phyloP scores from a whole-genome alignment of 768 basidiomycete genomes.

The Scleroderma bovista region DNA sequence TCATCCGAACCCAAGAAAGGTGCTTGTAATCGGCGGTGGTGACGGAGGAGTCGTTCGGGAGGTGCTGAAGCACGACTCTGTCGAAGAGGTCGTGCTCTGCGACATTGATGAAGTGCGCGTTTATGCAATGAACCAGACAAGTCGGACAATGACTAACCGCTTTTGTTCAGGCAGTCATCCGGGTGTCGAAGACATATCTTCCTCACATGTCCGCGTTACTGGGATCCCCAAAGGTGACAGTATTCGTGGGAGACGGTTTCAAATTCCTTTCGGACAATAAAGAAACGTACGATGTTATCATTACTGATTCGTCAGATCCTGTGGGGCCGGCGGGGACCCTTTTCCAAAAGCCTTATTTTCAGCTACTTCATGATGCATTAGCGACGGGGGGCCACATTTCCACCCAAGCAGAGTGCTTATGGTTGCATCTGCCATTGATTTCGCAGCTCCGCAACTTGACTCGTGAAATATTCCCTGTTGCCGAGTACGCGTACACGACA shows the following conservation, averaged over 20 bases:
- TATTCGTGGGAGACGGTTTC: constrained; percentile 93
- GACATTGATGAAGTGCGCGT: constrained; percentile 88
- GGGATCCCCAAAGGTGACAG: constrained; percentile 70
- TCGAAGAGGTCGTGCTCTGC: constrained; percentile 90
- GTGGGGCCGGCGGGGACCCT: constrained; percentile 92
- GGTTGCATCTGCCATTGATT: constrained; percentile 91
- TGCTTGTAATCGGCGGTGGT: constrained; percentile 96
- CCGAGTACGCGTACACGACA: constrained; percentile 91
- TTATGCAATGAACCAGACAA: not conserved
- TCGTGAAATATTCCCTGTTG: constrained; percentile 66
- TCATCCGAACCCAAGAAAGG: constrained; percentile 93
- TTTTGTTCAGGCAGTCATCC: constrained; percentile 71
- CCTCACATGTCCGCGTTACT: constrained; percentile 91
- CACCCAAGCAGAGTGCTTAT: constrained; percentile 92
- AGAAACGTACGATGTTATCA: constrained; percentile 90
- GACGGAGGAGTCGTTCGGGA: constrained; percentile 98
- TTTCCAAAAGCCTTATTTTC: constrained; percentile 97
- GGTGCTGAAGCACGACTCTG: constrained; percentile 87
- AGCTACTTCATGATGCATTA: constrained; percentile 86
- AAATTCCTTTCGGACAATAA: constrained; percentile 89
- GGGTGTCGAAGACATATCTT: constrained; percentile 89
- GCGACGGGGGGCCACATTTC: constrained; percentile 87
- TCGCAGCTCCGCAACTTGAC: constrained; percentile 65
- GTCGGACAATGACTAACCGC: not conserved
- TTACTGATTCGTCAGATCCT: constrained; percentile 98